These are phyloP conservation scores for Anethum foeniculum DNA, from an alignment of 140 eudicot species.

Conservation along the genomic window DNA sequence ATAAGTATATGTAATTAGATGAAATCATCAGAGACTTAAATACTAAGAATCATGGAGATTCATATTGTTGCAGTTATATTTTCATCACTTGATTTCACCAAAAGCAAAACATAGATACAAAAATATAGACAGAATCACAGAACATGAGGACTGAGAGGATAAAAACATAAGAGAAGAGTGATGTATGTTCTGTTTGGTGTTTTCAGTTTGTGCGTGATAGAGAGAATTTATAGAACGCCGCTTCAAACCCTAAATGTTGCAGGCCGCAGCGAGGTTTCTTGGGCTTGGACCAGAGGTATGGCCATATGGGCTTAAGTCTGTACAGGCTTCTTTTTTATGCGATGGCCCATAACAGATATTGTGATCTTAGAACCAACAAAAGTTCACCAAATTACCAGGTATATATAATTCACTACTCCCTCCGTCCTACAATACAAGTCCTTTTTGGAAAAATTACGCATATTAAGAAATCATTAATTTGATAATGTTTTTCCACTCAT, in stretches of 20 bases:
- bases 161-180: not conserved
- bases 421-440: too few relatives aligned
- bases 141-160: too few relatives aligned
- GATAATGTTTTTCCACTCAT: too few relatives aligned
- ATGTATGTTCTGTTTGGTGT: not conserved
- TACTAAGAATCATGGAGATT: slow-evolving; percentile 45
- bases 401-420: too few relatives aligned
- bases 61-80: slow-evolving; percentile 62
- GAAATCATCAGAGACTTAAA: slow-evolving; percentile 74
- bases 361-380: too few relatives aligned
- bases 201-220: not conserved
- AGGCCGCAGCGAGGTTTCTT: not conserved
- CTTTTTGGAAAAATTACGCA: too few relatives aligned
- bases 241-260: not conserved
- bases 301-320: not conserved
- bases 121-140: not conserved
- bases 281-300: not conserved
- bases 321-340: not conserved
- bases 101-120: too few relatives aligned
- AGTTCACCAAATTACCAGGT: too few relatives aligned
- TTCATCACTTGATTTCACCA: slow-evolving; percentile 43
- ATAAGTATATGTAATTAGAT: not conserved
- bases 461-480: too few relatives aligned
- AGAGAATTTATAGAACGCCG: not conserved
- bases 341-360: not conserved